Evolutionary conservation across 2,329 filamentous ascomycete species (phyloP).

Genomic region (Pseudogymnoascus sp.): DNA sequence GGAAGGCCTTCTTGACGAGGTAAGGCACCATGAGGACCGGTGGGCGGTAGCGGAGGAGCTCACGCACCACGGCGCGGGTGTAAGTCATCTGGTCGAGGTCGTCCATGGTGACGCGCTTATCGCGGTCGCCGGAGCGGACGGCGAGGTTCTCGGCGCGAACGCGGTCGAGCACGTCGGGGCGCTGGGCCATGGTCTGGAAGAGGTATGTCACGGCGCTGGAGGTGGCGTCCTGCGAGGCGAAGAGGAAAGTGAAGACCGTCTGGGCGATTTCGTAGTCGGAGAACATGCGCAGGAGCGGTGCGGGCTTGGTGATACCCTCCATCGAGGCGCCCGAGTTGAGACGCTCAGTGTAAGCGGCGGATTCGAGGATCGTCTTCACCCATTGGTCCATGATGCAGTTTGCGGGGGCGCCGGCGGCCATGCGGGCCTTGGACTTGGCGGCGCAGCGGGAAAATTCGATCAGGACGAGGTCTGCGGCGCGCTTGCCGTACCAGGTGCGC

Average conservation of each 20-base stretch:
- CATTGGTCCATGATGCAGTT: slow-evolving; percentile 94
- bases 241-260: slow-evolving; percentile 92
- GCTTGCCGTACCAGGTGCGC: slow-evolving; percentile 96
- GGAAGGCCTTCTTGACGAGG: slow-evolving; percentile 88
- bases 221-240: slow-evolving; percentile 94
- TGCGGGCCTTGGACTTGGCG: slow-evolving; percentile 84
- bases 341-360: slow-evolving; percentile 70
- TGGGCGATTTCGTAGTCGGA: slow-evolving; percentile 84
- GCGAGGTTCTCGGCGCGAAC: slow-evolving; percentile 84
- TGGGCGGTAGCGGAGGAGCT: slow-evolving; percentile 86
- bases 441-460: slow-evolving; percentile 84
- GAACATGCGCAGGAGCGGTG: slow-evolving; percentile 75
- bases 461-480: slow-evolving; percentile 85
- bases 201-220: slow-evolving; percentile 90
- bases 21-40: slow-evolving; percentile 98
- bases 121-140: slow-evolving; percentile 63
- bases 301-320: slow-evolving; percentile 68
- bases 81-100: slow-evolving; percentile 82
- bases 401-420: slow-evolving; percentile 77
- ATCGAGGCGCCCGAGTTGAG: slow-evolving; percentile 61
- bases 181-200: slow-evolving; percentile 88
- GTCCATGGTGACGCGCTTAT: slow-evolving; percentile 67
- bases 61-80: slow-evolving; percentile 84
- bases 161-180: slow-evolving; percentile 83
- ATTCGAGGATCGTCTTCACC: slow-evolving; percentile 82